phyloP scores from a whole-genome alignment of 805 yeast species.

The Barnettozyma botsteinii region DNA sequence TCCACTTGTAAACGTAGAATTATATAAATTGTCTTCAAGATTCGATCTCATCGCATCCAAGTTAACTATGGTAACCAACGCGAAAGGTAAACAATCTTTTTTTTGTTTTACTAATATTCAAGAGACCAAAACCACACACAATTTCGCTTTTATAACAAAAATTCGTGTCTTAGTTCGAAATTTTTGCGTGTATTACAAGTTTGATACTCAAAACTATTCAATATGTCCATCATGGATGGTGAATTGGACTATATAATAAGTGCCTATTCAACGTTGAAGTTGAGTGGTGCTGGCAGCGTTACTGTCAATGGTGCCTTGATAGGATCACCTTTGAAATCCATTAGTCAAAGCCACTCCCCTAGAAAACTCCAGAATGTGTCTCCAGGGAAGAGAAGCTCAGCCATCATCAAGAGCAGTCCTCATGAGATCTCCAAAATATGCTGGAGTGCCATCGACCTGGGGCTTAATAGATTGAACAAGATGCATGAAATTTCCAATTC shows the following conservation, averaged over 20 bases:
- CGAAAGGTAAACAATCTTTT: conserved; percentile 4
- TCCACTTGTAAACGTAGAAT: too few species aligned
- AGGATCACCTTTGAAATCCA: conserved; percentile 17
- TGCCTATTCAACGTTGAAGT: conserved; percentile 20
- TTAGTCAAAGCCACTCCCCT: conserved; percentile 21
- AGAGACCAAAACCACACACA: not conserved
- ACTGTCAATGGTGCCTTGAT: not conserved
- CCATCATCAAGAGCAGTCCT: conserved; percentile 11
- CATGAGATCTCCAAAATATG: conserved; percentile 19
- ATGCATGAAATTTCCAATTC: conserved; percentile 12
- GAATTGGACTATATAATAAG: conserved; percentile 23
- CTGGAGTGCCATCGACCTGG: conserved; percentile 19
- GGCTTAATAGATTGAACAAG: conserved; percentile 10
- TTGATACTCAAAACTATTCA: not conserved
- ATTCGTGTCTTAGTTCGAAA: too few species aligned
- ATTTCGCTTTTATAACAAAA: not conserved
- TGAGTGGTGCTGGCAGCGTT: conserved; percentile 8
- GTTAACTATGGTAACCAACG: not conserved
- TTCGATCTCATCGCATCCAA: too few species aligned
- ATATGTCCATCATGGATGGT: conserved; percentile 11
- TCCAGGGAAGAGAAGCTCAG: conserved; percentile 11
- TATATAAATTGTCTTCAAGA: too few species aligned
- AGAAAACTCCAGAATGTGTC: conserved; percentile 10
- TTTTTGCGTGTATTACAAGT: too few species aligned
- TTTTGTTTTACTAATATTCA: too few species aligned